Evolutionary conservation across 2,329 filamentous ascomycete genomes (phyloP).

Genomic region (Mariannaea elegans): DNA sequence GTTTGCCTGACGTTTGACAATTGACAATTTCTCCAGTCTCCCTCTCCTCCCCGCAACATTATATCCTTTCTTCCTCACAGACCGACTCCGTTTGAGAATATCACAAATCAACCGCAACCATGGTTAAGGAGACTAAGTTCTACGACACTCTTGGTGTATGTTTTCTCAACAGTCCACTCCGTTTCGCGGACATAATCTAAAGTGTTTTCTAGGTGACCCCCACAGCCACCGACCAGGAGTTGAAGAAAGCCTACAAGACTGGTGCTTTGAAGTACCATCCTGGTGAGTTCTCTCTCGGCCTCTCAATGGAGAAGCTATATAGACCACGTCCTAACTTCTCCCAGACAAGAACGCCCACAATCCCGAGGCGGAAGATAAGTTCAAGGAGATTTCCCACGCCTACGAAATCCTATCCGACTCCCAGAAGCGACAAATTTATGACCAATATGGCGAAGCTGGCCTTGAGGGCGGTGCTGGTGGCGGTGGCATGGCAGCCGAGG

Average conservation of each 20-base stretch:
- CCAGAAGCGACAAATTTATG: conserved; percentile 91
- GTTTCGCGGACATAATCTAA: conserved; percentile 26
- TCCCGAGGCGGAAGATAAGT: conserved; percentile 93
- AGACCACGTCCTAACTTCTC: conserved; percentile 24
- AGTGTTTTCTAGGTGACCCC: conserved; percentile 70
- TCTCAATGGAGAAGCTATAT: not conserved
- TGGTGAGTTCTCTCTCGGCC: conserved; percentile 61
- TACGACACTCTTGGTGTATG: conserved; percentile 83
- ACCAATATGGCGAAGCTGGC: conserved; percentile 97
- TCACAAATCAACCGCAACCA: conserved; percentile 52
- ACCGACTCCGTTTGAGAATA: conserved; percentile 12
- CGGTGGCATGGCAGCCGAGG: conserved; percentile 92
- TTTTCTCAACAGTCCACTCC: conserved; percentile 25
- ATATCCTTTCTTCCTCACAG: conserved; percentile 15
- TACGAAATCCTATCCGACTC: conserved; percentile 94
- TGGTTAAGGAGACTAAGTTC: conserved; percentile 82
- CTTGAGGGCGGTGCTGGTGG: conserved; percentile 86
- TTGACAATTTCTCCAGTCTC: conserved; percentile 25
- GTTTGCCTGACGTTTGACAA: conserved; percentile 18
- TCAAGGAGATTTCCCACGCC: conserved; percentile 96
- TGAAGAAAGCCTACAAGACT: conserved; percentile 91
- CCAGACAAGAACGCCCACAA: conserved; percentile 96
- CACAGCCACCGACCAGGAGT: conserved; percentile 81
- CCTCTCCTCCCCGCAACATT: conserved; percentile 16
- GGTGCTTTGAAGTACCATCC: conserved; percentile 86